Evolutionary conservation across 2,329 filamentous ascomycete genomes (phyloP).

Genomic region (Myotisia sp.): DNA sequence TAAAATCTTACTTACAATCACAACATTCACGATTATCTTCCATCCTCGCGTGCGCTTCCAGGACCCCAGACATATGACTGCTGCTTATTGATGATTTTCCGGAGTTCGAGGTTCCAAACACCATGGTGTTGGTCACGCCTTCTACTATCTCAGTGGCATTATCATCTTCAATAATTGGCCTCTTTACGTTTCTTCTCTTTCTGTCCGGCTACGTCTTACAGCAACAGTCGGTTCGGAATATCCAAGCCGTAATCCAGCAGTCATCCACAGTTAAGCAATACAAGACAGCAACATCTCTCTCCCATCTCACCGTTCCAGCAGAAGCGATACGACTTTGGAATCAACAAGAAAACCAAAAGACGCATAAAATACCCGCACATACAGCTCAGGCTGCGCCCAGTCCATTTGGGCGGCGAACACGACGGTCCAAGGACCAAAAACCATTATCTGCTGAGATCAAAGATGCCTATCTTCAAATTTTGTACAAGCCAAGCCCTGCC

Average conservation of each 20-base stretch:
- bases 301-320: neutral
- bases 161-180: slow-evolving; percentile 42
- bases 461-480: slow-evolving; percentile 31
- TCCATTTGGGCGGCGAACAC: slow-evolving; percentile 1
- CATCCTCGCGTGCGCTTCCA: too few relatives aligned
- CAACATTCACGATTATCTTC: too few relatives aligned
- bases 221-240: slow-evolving; percentile 64
- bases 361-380: neutral
- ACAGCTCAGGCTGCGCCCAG: neutral
- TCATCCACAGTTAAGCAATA: neutral
- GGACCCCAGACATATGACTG: too few relatives aligned
- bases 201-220: slow-evolving; percentile 77
- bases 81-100: too few relatives aligned
- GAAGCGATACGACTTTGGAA: neutral
- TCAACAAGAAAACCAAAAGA: neutral
- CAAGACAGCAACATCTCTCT: neutral
- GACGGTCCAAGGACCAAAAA: neutral
- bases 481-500: slow-evolving; percentile 29
- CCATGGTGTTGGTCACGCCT: slow-evolving; percentile 34
- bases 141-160: slow-evolving; percentile 32
- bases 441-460: slow-evolving; percentile 6
- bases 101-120: too few relatives aligned
- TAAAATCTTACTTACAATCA: too few relatives aligned
- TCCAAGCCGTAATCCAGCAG: slow-evolving; percentile 37
- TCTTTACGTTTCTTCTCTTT: slow-evolving; percentile 72